These are phyloP conservation scores for Nemania abortiva DNA, from an alignment of 2,329 filamentous ascomycete species.

Conservation along the genomic window DNA sequence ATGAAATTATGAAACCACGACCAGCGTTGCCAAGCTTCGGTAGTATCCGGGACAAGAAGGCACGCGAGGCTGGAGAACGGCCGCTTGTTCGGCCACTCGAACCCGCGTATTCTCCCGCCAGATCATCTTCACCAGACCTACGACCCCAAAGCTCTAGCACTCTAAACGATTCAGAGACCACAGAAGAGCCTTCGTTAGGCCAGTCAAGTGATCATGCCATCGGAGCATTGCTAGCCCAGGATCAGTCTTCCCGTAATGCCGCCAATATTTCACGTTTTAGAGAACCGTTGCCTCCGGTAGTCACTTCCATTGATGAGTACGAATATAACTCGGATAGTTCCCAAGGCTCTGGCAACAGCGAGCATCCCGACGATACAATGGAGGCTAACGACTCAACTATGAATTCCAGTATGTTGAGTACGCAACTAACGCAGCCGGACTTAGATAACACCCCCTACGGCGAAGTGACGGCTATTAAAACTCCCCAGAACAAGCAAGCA, in stretches of 20 bases:
- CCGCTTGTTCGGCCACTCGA: conserved; percentile 68
- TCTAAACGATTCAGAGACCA: conserved; percentile 42
- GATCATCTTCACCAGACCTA: conserved; percentile 47
- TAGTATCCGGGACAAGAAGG: conserved; percentile 75
- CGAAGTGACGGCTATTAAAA: conserved; percentile 34
- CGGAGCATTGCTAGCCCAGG: conserved; percentile 66
- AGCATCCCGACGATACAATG: conserved; percentile 40
- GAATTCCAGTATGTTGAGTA: conserved; percentile 41
- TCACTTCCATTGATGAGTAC: conserved; percentile 75
- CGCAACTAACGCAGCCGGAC: conserved; percentile 42
- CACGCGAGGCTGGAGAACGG: conserved; percentile 65
- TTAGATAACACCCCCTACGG: conserved; percentile 35
- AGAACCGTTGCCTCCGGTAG: conserved; percentile 77
- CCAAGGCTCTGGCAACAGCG: conserved; percentile 57
- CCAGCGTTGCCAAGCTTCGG: conserved; percentile 81
- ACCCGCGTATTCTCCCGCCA: conserved; percentile 47
- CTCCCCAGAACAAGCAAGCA: conserved; percentile 29
- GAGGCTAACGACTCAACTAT: conserved; percentile 38
- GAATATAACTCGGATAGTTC: conserved; percentile 73
- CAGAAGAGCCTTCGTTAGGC: conserved; percentile 56
- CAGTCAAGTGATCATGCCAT: conserved; percentile 71
- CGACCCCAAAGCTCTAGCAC: conserved; percentile 45
- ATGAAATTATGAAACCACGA: conserved; percentile 78
- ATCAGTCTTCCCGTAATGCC: conserved; percentile 64
- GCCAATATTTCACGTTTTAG: conserved; percentile 69